Evolutionary conservation across 371 early-diverging fungal genomes (phyloP).

Genomic region (Apophysomyces sp.): DNA sequence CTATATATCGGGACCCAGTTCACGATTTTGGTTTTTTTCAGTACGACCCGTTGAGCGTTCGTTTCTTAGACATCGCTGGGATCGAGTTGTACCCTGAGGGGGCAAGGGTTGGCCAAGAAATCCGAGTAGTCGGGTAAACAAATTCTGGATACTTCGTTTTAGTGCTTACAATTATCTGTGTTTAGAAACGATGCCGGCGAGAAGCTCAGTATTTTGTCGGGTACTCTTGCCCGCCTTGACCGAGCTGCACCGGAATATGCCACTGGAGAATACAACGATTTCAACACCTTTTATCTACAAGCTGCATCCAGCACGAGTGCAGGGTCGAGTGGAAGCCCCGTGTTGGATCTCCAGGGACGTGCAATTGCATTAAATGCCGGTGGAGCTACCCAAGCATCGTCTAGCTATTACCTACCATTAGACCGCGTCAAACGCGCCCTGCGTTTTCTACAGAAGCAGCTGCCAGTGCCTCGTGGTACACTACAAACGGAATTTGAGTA

Average conservation of each 20-base stretch:
- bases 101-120: slow-evolving; percentile 81
- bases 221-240: slow-evolving; percentile 78
- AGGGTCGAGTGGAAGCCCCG: slow-evolving; percentile 71
- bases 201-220: slow-evolving; percentile 78
- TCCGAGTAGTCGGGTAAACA: slow-evolving; percentile 73
- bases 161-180: neutral
- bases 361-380: slow-evolving; percentile 73
- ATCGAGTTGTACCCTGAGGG: slow-evolving; percentile 73
- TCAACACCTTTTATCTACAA: slow-evolving; percentile 71
- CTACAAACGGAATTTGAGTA: slow-evolving; percentile 73
- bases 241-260: slow-evolving; percentile 46
- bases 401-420: slow-evolving; percentile 66
- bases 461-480: slow-evolving; percentile 73
- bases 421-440: slow-evolving; percentile 73
- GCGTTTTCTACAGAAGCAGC: slow-evolving; percentile 48
- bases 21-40: slow-evolving; percentile 93
- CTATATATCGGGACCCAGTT: slow-evolving; percentile 83
- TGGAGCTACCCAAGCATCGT: slow-evolving; percentile 53
- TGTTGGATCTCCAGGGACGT: slow-evolving; percentile 65
- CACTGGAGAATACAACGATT: slow-evolving; percentile 68
- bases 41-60: slow-evolving; percentile 76
- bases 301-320: slow-evolving; percentile 69
- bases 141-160: neutral
- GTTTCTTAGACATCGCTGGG: slow-evolving; percentile 66
- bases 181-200: slow-evolving; percentile 78